A percentile compares a stretch with the other conserved stretches of the same genome.
Conservation (phyloP, 2,329 filamentous ascomycete species). For the Gnomoniopsis sp. region DNA sequence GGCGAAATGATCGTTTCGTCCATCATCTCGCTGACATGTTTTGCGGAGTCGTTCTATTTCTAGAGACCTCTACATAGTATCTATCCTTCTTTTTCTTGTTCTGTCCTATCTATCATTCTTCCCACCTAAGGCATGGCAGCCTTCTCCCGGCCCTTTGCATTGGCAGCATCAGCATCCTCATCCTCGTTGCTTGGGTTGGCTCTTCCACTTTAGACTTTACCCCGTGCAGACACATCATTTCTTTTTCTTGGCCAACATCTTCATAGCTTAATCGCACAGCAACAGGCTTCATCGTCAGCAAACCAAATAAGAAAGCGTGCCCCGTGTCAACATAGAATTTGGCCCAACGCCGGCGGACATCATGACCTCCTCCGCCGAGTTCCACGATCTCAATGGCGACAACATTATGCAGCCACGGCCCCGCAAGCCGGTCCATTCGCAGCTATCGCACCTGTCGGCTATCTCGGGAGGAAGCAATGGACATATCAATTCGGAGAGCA, state of each 20-base stretch:
- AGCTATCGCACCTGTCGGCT: constrained; percentile 39
- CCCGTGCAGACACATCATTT: background rate
- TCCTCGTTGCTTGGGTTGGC: background rate
- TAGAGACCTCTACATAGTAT: too few species aligned
- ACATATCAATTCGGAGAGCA: constrained; percentile 30
- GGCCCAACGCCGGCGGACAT: background rate
- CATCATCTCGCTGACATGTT: constrained; percentile 1
- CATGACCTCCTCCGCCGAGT: constrained; percentile 29
- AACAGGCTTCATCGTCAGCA: background rate
- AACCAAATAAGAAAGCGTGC: background rate
- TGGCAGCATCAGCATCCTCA: background rate
- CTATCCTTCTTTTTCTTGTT: background rate
- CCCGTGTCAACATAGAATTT: background rate
- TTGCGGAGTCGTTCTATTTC: background rate
- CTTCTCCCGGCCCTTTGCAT: background rate
- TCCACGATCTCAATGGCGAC: constrained; percentile 32
- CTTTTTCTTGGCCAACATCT: background rate
- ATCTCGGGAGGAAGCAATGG: constrained; percentile 33
- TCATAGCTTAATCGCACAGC: background rate
- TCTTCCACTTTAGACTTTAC: background rate
- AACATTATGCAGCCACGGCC: constrained; percentile 47
- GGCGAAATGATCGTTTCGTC: constrained; percentile 3
- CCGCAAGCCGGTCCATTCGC: constrained; percentile 46
- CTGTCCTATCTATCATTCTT: background rate
- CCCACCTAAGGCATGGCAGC: background rate